A percentile compares a stretch with the other conserved stretches of the same genome.
phyloP scores from a whole-genome alignment of 768 basidiomycete genomes.

The Suillus fuscotomentosus region DNA sequence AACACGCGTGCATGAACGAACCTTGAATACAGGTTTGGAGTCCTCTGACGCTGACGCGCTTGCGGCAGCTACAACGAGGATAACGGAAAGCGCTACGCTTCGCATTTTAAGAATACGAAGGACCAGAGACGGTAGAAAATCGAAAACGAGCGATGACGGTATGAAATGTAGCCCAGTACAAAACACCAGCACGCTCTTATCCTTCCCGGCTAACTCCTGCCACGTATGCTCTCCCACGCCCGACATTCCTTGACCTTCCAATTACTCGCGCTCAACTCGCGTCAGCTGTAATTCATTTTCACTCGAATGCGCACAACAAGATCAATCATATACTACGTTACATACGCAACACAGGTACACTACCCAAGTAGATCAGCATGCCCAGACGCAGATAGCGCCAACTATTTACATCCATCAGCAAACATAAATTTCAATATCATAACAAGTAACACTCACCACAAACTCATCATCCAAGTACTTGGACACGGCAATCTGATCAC shows the following conservation, averaged over 20 bases:
- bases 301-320: not conserved
- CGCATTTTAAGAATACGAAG: slow-evolving; percentile 78
- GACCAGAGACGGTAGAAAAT: slow-evolving; percentile 44
- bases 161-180: slow-evolving; percentile 21
- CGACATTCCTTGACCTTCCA: slow-evolving; percentile 1
- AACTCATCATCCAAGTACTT: slow-evolving; percentile 98
- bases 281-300: slow-evolving; percentile 23
- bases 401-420: slow-evolving; percentile 40
- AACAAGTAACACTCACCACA: slow-evolving; percentile 54
- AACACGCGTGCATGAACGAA: slow-evolving; percentile 29
- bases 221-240: slow-evolving; percentile 5
- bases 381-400: slow-evolving; percentile 93
- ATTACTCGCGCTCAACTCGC: not conserved
- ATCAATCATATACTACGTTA: slow-evolving; percentile 11
- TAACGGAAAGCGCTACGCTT: slow-evolving; percentile 79
- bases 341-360: slow-evolving; percentile 18
- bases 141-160: slow-evolving; percentile 36
- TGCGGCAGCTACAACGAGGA: slow-evolving; percentile 61
- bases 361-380: slow-evolving; percentile 88
- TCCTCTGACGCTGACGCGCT: slow-evolving; percentile 59
- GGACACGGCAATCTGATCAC: slow-evolving; percentile 95
- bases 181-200: slow-evolving; percentile 28
- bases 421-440: not conserved
- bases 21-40: slow-evolving; percentile 69
- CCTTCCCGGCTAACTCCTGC: slow-evolving; percentile 25